Evolutionary conservation across 331 rosid species (phyloP).

Genomic region (Acacia pycnantha): DNA sequence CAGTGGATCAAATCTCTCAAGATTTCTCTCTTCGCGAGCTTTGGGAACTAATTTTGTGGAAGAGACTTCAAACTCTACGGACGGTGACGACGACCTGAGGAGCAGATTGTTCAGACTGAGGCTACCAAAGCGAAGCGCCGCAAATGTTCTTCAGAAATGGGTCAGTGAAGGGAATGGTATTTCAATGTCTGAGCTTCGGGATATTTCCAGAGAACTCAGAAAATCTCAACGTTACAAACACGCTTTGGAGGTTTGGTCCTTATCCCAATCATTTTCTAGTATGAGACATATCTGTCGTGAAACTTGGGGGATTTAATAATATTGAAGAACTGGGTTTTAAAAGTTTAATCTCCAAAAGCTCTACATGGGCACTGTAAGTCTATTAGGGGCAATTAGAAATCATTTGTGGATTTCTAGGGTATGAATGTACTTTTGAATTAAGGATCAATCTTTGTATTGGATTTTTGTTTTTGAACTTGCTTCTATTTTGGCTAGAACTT

Average conservation of each 20-base stretch:
- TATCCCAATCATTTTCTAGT: not conserved
- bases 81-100: conserved; percentile 64
- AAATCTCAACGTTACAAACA: conserved; percentile 81
- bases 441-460: not conserved
- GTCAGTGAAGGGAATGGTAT: conserved; percentile 65
- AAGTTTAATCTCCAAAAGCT: not conserved
- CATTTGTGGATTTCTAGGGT: not conserved
- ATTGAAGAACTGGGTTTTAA: not conserved
- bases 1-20: not conserved
- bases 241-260: conserved; percentile 77
- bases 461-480: too few species aligned
- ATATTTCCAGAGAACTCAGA: conserved; percentile 77
- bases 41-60: conserved; percentile 43
- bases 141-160: conserved; percentile 78
- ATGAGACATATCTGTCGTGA: conserved; percentile 1
- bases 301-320: not conserved
- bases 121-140: conserved; percentile 86
- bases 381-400: conserved; percentile 4
- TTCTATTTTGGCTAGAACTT: too few species aligned
- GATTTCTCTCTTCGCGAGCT: conserved; percentile 11
- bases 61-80: conserved; percentile 33
- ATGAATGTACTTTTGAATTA: not conserved
- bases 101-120: conserved; percentile 71
- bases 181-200: conserved; percentile 62
- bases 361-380: not conserved